A percentile compares a stretch with the other conserved stretches of the same genome.
These are phyloP conservation scores for Boletus edulis DNA, from an alignment of 768 basidiomycete genomes.

Conservation along the genomic window DNA sequence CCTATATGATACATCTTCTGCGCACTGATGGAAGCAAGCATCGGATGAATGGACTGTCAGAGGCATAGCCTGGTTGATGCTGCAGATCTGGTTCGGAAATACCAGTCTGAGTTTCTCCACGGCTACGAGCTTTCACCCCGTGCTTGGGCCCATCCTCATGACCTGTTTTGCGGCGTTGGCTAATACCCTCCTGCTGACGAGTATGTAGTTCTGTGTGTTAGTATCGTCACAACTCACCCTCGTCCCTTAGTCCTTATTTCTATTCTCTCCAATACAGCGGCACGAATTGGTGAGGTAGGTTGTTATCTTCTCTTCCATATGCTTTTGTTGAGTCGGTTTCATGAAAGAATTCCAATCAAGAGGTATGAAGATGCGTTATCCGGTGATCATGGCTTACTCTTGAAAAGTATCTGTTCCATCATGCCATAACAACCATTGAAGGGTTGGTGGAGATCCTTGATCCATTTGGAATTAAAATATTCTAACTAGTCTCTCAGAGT, in stretches of 20 bases:
- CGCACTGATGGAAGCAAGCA: slow-evolving; percentile 27
- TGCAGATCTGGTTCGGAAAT: slow-evolving; percentile 86
- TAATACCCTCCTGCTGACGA: slow-evolving; percentile 77
- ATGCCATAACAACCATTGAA: slow-evolving; percentile 83
- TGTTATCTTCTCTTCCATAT: background rate
- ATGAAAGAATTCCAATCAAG: slow-evolving; percentile 55
- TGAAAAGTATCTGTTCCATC: slow-evolving; percentile 82
- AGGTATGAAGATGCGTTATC: slow-evolving; percentile 35
- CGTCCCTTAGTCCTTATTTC: slow-evolving; percentile 63
- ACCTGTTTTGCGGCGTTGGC: slow-evolving; percentile 74
- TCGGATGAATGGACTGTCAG: slow-evolving; percentile 32
- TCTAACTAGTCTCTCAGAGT: slow-evolving; percentile 46
- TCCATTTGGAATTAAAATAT: background rate
- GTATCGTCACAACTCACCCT: slow-evolving; percentile 2
- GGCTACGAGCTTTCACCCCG: slow-evolving; percentile 58
- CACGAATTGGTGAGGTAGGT: slow-evolving; percentile 63
- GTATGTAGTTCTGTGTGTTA: slow-evolving; percentile 39
- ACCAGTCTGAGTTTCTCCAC: slow-evolving; percentile 59
- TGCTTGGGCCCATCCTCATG: slow-evolving; percentile 81
- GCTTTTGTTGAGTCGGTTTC: background rate
- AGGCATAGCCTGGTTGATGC: slow-evolving; percentile 78
- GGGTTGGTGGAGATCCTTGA: slow-evolving; percentile 45
- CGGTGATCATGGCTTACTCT: slow-evolving; percentile 12
- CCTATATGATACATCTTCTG: slow-evolving; percentile 13
- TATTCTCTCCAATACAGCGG: slow-evolving; percentile 87